These are phyloP conservation scores for Yamadazyma friedrichii DNA, from an alignment of 1,139 yeast species.

Conservation along the genomic window DNA sequence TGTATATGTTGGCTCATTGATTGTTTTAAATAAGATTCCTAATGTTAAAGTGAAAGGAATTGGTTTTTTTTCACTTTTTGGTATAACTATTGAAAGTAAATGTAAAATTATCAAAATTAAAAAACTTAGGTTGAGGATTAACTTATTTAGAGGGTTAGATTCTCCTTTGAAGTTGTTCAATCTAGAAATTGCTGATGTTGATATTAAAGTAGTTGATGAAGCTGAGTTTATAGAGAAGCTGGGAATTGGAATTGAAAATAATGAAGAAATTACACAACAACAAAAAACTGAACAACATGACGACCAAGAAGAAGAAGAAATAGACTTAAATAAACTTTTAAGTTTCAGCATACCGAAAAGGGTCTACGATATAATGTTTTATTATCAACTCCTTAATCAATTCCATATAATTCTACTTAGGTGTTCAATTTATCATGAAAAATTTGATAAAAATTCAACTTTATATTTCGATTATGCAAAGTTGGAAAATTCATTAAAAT, in stretches of 20 bases:
- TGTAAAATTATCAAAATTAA: constrained; percentile 20
- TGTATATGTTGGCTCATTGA: constrained; percentile 19
- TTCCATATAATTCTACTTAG: constrained; percentile 31
- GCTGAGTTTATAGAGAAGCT: neutral
- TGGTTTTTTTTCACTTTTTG: constrained; percentile 37
- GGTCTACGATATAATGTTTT: constrained; percentile 17
- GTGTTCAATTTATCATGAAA: constrained; percentile 17
- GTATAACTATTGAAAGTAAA: constrained; percentile 24
- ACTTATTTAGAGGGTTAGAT: constrained; percentile 24
- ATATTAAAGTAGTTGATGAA: constrained; percentile 13
- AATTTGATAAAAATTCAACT: constrained; percentile 8
- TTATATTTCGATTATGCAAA: constrained; percentile 29
- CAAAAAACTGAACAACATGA: neutral
- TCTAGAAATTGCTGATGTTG: constrained; percentile 28
- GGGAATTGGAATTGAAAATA: neutral
- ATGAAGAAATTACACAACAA: neutral
- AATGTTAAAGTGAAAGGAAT: constrained; percentile 31
- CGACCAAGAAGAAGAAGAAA: neutral
- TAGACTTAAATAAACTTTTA: constrained; percentile 10
- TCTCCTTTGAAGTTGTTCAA: constrained; percentile 32
- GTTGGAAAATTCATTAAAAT: constrained; percentile 23
- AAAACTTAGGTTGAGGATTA: constrained; percentile 25
- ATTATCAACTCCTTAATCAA: constrained; percentile 28
- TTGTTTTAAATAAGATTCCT: constrained; percentile 32
- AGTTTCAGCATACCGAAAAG: constrained; percentile 14